Evolutionary conservation across 257 asterid genomes (phyloP), one percentile per base, ranked within the genome.

Genomic region (Thymus quinquecostatus): DNA sequence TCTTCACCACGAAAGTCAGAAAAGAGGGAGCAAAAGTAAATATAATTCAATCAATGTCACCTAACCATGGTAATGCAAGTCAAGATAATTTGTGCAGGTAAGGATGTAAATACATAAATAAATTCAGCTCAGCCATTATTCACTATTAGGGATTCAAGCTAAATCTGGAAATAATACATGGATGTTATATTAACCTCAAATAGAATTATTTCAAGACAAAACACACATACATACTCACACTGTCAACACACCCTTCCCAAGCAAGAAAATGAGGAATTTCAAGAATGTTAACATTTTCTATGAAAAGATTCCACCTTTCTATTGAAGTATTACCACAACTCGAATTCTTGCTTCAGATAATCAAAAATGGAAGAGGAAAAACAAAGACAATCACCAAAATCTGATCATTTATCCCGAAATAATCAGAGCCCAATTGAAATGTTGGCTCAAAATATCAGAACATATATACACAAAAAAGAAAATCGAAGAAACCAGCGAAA

Each of bases 31-130:
- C 38, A 71, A 80, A 64, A 47, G 32, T 48, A 69, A 70, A n/a
- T 54, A 74, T 3, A 74, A 77, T 58, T 67, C 80, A 83, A 83
- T 75, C 75, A 80, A 82, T 78, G 76, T 54, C 72, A 73, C 82
- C 80, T 13, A 82, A 76, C 81, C 49, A 66, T 40, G 71, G 67
- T 79, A 75, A 70, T 36, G 77, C 73, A 74, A 69, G 70, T 70
- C 64, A 73, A 41, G 58, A 60, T 65, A 57, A 53, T 21, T 5
- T 29, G 50, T 55, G 60, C 68, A 40, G 75, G 44, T 68, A 72
- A 30, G 40, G 61, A 69, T 33, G 69, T 71, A 58, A 72, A 76
- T 82, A 63, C 77, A 72, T n/a, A 71, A 45, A 55, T 21, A 69
- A 60, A 72, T 57, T 44, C 44, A 33, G 47, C 64, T 7, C 66